Evolutionary conservation across 495 filamentous ascomycete species (phyloP).

Genomic region (Hypoxylon subgilvum): DNA sequence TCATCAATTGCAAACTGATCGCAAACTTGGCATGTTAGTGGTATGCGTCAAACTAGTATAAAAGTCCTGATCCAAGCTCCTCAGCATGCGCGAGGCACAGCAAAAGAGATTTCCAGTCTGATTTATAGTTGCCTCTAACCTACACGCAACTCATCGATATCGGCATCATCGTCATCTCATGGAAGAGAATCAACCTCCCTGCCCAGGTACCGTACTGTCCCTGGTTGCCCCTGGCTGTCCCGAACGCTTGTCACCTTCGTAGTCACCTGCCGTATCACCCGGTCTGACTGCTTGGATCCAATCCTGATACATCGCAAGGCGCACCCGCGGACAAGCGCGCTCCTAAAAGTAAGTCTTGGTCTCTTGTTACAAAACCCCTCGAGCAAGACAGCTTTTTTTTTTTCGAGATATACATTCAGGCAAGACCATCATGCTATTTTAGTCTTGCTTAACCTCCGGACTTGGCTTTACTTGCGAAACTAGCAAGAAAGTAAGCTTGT

Average conservation of each 20-base stretch:
- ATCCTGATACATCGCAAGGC: constrained; percentile 11
- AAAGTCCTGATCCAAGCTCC: constrained; percentile 11
- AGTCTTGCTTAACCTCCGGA: constrained; percentile 1
- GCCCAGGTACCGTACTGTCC: too few relatives aligned
- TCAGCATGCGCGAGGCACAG: constrained; percentile 22
- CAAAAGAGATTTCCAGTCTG: too few relatives aligned
- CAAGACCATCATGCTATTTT: too few relatives aligned
- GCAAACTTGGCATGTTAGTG: constrained; percentile 6
- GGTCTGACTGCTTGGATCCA: constrained; percentile 19
- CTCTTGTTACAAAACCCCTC: neutral
- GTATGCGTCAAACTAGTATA: constrained; percentile 26
- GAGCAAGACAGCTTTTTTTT: neutral
- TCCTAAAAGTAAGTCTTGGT: constrained; percentile 7
- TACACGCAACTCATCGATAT: constrained; percentile 25
- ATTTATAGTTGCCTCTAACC: constrained; percentile 3
- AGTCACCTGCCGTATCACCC: constrained; percentile 19
- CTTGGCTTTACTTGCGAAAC: constrained; percentile 4
- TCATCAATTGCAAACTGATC: constrained; percentile 21
- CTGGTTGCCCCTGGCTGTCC: constrained; percentile 19
- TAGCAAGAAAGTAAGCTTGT: constrained; percentile 22
- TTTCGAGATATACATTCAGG: too few relatives aligned
- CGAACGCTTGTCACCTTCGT: constrained; percentile 25
- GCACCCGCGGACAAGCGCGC: constrained; percentile 17
- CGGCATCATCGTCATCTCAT: neutral
- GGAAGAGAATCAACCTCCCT: neutral